Percentiles rank a stretch among this genome's conserved stretches.
Evolutionary conservation across 2,329 filamentous ascomycete genomes (phyloP).

Genomic region (Chrysoporthe cubensis): DNA sequence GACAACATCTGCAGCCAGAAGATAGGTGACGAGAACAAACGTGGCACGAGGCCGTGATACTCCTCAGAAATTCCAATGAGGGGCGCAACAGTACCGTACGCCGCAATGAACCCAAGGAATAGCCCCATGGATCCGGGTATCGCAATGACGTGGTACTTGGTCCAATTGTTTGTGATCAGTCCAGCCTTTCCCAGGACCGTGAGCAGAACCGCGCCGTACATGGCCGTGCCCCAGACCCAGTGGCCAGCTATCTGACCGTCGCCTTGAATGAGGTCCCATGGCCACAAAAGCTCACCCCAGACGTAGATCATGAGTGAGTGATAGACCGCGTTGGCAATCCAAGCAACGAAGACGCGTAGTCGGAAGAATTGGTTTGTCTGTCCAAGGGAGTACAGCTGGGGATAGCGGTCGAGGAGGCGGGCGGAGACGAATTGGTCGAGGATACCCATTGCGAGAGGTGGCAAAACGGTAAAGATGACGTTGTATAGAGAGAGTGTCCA

Average conservation of each 20-base stretch:
- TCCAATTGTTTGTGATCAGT: conserved; percentile 96
- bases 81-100: conserved; percentile 85
- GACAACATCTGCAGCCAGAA: conserved; percentile 92
- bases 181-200: conserved; percentile 95
- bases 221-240: conserved; percentile 96
- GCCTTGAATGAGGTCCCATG: conserved; percentile 74
- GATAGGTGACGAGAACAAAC: conserved; percentile 77
- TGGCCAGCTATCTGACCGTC: conserved; percentile 87
- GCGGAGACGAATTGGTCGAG: conserved; percentile 98
- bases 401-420: conserved; percentile 89
- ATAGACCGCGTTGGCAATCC: conserved; percentile 94
- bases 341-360: conserved; percentile 87
- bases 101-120: conserved; percentile 88
- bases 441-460: conserved; percentile 91
- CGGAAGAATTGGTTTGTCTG: conserved; percentile 95
- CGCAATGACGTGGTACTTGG: conserved; percentile 93
- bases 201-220: conserved; percentile 91
- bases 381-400: conserved; percentile 90
- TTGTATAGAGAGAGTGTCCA: conserved; percentile 99
- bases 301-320: conserved; percentile 95
- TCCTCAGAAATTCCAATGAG: conserved; percentile 80
- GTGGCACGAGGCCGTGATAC: conserved; percentile 81
- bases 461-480: conserved; percentile 94
- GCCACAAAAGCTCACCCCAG: conserved; percentile 79
- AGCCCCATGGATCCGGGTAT: conserved; percentile 92